Base-by-base conservation (phyloP, 352 stramenopile species). In the Pythium sukuiense region DNA sequence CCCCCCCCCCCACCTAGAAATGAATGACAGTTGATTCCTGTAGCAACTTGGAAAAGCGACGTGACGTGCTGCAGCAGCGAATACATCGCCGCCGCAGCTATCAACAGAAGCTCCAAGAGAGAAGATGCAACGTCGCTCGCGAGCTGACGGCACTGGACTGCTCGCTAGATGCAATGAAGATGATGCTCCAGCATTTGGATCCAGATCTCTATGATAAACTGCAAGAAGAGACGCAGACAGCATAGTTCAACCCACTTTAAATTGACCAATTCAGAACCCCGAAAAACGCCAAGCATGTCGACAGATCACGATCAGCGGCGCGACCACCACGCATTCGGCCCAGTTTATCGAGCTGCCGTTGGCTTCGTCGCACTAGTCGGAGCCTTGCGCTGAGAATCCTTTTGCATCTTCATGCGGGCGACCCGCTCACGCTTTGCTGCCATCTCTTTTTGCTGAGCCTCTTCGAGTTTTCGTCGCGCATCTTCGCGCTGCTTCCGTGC, bases 341-440 rank as follows among this genome's bases (percentile, higher is more conserved):
- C 4, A 37, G 7, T 53, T 30, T 71, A 71, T 52, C 58, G 49
- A 26, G 35, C 27, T 27, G 37, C 3, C 12, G 56, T 27, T 20
- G 56, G 39, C 29, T 33, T 62, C 3, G 56, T 41, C 16, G 35
- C 35, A 20, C 46, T 13, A 26, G 29, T 16, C 2, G 12, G 8
- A 6, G 26, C 49, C 13, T 64, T 67, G 37, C 61, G 67, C 27
- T 69, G 60, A 16, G 8, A 18, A 48, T 73, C 67, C 58, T 73
- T 80, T 65, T 89, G 74, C 67, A 80, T 68, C 58, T 77, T 76
- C 58, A 91, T 88, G 11, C 81, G 79, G 18, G 72, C 71, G 29
- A 90, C 83, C 46, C 81, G 82, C 67, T 91, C 82, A 29, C 75
- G 76, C 48, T 88, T 91, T 55, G 84, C 81, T 18, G 88, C 85